phyloP scores from a whole-genome alignment of 2,329 filamentous ascomycete genomes.

The Talaromyces sp. region DNA sequence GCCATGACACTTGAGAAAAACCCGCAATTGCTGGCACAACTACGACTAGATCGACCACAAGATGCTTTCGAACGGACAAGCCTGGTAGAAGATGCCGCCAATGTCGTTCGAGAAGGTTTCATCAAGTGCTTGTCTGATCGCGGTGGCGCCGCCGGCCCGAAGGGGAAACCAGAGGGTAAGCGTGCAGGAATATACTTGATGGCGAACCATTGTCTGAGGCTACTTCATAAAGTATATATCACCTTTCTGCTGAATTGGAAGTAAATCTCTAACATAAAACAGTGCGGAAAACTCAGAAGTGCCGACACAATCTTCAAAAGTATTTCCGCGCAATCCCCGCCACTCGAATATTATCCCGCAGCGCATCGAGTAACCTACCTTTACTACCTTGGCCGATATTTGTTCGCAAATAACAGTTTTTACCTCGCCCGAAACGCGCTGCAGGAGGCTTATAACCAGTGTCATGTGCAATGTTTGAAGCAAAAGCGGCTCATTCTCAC shows the following conservation, averaged over 20 bases:
- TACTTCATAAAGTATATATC: conserved; percentile 71
- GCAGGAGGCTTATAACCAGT: conserved; percentile 75
- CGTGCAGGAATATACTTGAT: conserved; percentile 86
- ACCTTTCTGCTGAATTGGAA: neutral
- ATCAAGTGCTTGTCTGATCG: conserved; percentile 84
- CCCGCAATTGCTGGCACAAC: conserved; percentile 68
- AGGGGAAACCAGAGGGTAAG: conserved; percentile 72
- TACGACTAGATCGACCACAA: conserved; percentile 38
- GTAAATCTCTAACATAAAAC: conserved; percentile 21
- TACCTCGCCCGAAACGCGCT: conserved; percentile 70
- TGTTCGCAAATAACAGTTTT: conserved; percentile 81
- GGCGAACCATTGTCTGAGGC: conserved; percentile 83
- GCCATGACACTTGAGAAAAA: conserved; percentile 79
- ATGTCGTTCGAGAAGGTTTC: conserved; percentile 86
- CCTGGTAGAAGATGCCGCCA: conserved; percentile 80
- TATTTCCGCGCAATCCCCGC: conserved; percentile 77
- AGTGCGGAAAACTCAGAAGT: conserved; percentile 77
- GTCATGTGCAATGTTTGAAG: conserved; percentile 53
- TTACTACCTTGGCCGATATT: conserved; percentile 88
- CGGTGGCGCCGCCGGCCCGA: conserved; percentile 57
- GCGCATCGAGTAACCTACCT: conserved; percentile 87
- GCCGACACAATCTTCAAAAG: conserved; percentile 87
- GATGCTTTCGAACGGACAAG: conserved; percentile 68
- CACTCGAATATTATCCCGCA: conserved; percentile 75
- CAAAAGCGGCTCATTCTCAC: conserved; percentile 78